Conservation (phyloP, 768 basidiomycete genomes). For the Lanmaoa rubissima region DNA sequence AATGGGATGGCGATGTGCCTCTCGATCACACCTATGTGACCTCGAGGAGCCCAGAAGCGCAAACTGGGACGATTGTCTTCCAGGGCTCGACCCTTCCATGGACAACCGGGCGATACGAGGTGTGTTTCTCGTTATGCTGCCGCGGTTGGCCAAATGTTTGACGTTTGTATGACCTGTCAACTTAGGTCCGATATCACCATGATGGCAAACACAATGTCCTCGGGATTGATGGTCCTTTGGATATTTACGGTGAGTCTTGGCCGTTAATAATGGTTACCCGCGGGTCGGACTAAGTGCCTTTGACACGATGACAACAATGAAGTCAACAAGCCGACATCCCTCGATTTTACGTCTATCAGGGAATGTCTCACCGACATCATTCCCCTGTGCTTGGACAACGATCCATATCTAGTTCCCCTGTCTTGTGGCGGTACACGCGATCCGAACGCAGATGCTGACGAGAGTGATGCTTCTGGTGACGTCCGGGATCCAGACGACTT, state of each 20-base stretch:
- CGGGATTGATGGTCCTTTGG: conserved; percentile 78
- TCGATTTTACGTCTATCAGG: conserved; percentile 67
- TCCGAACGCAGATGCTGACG: conserved; percentile 8
- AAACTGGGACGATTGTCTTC: conserved; percentile 71
- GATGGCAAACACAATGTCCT: conserved; percentile 98
- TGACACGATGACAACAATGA: conserved; percentile 4
- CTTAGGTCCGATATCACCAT: conserved; percentile 85
- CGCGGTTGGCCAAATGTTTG: neutral
- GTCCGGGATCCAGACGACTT: conserved; percentile 87
- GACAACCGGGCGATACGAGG: conserved; percentile 84
- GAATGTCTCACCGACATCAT: conserved; percentile 72
- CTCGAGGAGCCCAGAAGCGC: conserved; percentile 40
- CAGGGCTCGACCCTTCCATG: conserved; percentile 80
- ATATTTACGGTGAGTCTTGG: conserved; percentile 73
- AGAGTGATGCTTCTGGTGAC: conserved; percentile 27
- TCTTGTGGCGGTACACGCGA: conserved; percentile 49
- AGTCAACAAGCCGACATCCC: conserved; percentile 69
- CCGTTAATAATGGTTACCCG: neutral
- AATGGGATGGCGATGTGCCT: conserved; percentile 89
- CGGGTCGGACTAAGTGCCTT: neutral
- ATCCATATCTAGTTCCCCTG: conserved; percentile 75
- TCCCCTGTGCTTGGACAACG: conserved; percentile 82
- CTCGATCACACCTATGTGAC: conserved; percentile 42
- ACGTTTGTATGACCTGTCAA: neutral
- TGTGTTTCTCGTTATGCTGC: neutral